phyloP scores from a whole-genome alignment of 2,329 filamentous ascomycete genomes.

The Diaporthe ampelina region DNA sequence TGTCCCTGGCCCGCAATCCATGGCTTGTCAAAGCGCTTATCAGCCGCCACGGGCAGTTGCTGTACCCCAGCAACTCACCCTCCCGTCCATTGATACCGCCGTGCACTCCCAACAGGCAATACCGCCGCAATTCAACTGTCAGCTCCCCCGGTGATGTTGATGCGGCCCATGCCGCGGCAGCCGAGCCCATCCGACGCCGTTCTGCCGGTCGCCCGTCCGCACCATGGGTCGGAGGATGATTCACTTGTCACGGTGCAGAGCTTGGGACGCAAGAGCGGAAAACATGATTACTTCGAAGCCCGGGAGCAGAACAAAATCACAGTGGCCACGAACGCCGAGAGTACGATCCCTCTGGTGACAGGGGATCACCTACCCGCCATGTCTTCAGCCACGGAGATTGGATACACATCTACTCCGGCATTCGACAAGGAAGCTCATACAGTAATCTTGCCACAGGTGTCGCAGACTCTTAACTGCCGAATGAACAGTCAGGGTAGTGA shows the following conservation, averaged over 20 bases:
- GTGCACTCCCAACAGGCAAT: neutral
- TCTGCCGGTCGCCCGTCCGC: slow-evolving; percentile 30
- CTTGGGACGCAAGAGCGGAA: slow-evolving; percentile 45
- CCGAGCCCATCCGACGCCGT: slow-evolving; percentile 43
- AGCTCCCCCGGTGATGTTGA: slow-evolving; percentile 11
- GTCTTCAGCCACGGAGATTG: neutral
- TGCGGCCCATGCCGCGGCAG: slow-evolving; percentile 5
- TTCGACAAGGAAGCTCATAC: neutral
- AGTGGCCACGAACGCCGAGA: neutral
- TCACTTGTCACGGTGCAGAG: slow-evolving; percentile 28
- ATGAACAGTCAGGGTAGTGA: neutral
- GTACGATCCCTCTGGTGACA: neutral
- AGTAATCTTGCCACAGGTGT: neutral
- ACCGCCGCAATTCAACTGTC: neutral
- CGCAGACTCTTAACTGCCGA: neutral
- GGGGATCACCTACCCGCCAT: neutral
- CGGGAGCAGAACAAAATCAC: slow-evolving; percentile 46
- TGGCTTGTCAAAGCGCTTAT: neutral
- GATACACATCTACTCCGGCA: neutral
- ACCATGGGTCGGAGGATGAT: slow-evolving; percentile 19
- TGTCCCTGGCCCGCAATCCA: neutral
- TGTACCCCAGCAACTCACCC: neutral
- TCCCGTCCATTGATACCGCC: slow-evolving; percentile 18
- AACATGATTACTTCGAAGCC: slow-evolving; percentile 47
- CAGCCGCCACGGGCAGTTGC: neutral